Evolutionary conservation across 805 yeast species (phyloP), one percentile per base, ranked within the genome.

Genomic region (Lipomyces orientalis): DNA sequence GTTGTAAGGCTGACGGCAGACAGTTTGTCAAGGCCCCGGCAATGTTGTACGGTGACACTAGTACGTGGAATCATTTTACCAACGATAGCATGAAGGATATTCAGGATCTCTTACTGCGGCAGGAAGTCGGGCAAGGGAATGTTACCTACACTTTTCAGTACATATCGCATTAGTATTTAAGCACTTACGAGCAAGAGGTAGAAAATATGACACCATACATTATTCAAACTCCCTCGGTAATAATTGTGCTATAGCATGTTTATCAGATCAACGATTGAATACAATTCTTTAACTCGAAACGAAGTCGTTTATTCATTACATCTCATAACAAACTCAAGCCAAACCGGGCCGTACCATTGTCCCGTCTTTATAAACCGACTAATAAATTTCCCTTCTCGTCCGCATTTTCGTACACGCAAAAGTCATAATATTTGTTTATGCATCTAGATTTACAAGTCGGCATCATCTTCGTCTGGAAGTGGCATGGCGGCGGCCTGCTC

Each of bases 391-490:
- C 29, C 22, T 43, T 7, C n/a, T 43, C n/a, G 9, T 16, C n/a
- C 49, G n/a, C 49, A n/a, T 43, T 43, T 43, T 43, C 49, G 49
- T 43, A 43, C 49, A 43, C 49, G 22, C 49, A 43, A n/a, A 37
- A 43, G n/a, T 43, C 49, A 43, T 43, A 43, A 43, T 22, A 43
- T 19, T 19, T 43, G n/a, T 43, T 16, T 43, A 43, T 16, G 22
- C 49, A 16, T 43, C 49, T 43, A 43, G 22, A 43, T 58, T 85
- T 92, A 95, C 85, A 95, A 90, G 84, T 95, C 99, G 79, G 97
- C 98, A 80, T 95, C 99, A 81, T 95, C 99, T 86, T 95, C 99
- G 85, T 95, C 99, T 75, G 99, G 99, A 82, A 95, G 90, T 82
- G 99, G 99, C 88, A 95, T 87, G 75, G 98, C 97, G 76, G 98